Conservation (phyloP, 768 basidiomycete species). For the Hericium rajendrae region DNA sequence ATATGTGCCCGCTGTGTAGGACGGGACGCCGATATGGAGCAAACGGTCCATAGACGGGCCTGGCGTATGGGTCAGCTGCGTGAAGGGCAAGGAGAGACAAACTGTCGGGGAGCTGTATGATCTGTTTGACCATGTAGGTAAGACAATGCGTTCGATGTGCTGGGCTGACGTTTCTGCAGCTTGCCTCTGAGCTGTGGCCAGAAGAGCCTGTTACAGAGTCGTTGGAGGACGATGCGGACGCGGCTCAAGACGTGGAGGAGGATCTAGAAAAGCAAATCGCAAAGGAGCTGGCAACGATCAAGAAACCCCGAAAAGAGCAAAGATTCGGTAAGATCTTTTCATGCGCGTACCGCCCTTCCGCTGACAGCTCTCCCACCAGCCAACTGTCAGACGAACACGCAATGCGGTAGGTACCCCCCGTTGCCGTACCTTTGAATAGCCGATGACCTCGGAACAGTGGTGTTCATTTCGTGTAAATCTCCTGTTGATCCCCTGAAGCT, state of each 20-base stretch:
- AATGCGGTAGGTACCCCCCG: constrained; percentile 45
- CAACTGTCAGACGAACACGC: constrained; percentile 72
- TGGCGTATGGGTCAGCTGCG: constrained; percentile 78
- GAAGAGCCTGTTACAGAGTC: constrained; percentile 10
- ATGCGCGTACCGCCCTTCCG: not conserved
- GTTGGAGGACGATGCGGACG: constrained; percentile 1
- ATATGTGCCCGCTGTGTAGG: constrained; percentile 26
- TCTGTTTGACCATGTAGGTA: constrained; percentile 58
- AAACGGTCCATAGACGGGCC: constrained; percentile 67
- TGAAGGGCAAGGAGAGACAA: constrained; percentile 77
- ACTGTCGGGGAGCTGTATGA: constrained; percentile 70
- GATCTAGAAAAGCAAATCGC: constrained; percentile 65
- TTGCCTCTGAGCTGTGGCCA: constrained; percentile 69
- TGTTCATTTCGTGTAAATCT: constrained; percentile 72
- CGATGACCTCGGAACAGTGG: constrained; percentile 32
- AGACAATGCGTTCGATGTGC: not conserved
- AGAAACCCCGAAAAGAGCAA: constrained; percentile 50
- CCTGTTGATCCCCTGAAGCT: constrained; percentile 72
- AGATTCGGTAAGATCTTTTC: constrained; percentile 46
- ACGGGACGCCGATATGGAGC: constrained; percentile 58
- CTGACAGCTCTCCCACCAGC: constrained; percentile 27
- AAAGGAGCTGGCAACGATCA: constrained; percentile 62
- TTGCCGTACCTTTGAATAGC: not conserved
- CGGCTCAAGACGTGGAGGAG: constrained; percentile 28
- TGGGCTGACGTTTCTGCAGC: constrained; percentile 26